phyloP scores from a whole-genome alignment of 805 yeast species.

The Schwanniomyces yamadae region DNA sequence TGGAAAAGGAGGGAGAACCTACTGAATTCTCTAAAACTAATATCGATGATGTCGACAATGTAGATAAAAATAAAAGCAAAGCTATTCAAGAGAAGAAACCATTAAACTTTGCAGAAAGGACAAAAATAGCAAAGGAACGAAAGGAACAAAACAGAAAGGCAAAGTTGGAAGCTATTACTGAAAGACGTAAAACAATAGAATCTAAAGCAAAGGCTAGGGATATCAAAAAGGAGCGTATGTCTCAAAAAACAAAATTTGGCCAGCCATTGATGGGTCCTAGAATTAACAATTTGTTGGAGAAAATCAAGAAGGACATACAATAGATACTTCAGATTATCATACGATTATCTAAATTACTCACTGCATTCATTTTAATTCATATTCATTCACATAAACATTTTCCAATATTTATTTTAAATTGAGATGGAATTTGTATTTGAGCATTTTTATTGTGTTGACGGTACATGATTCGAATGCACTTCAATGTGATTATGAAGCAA shows the following conservation, averaged over 20 bases:
- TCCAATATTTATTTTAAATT: no score
- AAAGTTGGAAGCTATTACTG: conserved; percentile 40
- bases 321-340: conserved; percentile 1
- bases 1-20: conserved; percentile 62
- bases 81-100: conserved; percentile 28
- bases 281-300: conserved; percentile 72
- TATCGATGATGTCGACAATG: conserved; percentile 5
- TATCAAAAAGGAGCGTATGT: conserved; percentile 39
- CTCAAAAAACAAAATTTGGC: conserved; percentile 64
- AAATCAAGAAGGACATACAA: conserved; percentile 55
- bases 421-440: no score
- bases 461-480: no score
- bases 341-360: background rate
- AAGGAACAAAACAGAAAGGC: conserved; percentile 41
- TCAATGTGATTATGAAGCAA: no score
- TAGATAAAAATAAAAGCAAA: conserved; percentile 14
- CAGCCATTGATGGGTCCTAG: conserved; percentile 93
- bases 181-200: conserved; percentile 33
- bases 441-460: no score
- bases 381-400: conserved; percentile 2
- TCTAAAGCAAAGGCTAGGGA: conserved; percentile 40
- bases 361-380: conserved; percentile 1
- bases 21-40: conserved; percentile 14
- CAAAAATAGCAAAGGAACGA: conserved; percentile 46
- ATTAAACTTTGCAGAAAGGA: conserved; percentile 44